Conservation (phyloP, 2,329 filamentous ascomycete species). For the Alternaria brassicae region DNA sequence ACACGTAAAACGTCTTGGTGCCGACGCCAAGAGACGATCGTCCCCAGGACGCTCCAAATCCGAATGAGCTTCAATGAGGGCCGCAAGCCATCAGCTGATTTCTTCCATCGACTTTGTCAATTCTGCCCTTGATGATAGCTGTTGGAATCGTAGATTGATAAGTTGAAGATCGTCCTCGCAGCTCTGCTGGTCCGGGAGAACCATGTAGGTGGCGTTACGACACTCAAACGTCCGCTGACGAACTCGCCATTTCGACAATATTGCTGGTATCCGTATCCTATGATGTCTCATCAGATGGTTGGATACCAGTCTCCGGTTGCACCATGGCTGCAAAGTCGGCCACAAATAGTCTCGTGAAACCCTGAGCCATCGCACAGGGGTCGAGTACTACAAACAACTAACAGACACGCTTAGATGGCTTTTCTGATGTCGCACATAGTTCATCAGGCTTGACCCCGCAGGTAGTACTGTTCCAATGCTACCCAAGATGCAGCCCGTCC, state of each 20-base stretch:
- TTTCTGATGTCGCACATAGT: too few relatives aligned
- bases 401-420: not conserved
- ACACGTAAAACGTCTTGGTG: not conserved
- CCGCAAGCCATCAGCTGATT: not conserved
- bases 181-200: not conserved
- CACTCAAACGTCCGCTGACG: not conserved
- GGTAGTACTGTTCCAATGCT: not conserved
- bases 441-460: not conserved
- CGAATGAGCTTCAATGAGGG: not conserved
- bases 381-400: not conserved
- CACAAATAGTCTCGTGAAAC: not conserved
- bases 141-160: not conserved
- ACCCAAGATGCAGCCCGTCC: not conserved
- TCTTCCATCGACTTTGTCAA: not conserved
- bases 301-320: not conserved
- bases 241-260: not conserved
- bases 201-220: not conserved
- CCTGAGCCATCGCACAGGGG: not conserved
- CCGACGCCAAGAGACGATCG: not conserved
- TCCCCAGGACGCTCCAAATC: not conserved
- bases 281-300: not conserved
- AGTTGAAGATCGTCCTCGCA: not conserved
- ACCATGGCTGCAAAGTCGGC: not conserved
- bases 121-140: not conserved
- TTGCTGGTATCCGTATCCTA: not conserved